Base-by-base conservation (phyloP, 441 rosid genomes). In the Euphorbia celastroides region DNA sequence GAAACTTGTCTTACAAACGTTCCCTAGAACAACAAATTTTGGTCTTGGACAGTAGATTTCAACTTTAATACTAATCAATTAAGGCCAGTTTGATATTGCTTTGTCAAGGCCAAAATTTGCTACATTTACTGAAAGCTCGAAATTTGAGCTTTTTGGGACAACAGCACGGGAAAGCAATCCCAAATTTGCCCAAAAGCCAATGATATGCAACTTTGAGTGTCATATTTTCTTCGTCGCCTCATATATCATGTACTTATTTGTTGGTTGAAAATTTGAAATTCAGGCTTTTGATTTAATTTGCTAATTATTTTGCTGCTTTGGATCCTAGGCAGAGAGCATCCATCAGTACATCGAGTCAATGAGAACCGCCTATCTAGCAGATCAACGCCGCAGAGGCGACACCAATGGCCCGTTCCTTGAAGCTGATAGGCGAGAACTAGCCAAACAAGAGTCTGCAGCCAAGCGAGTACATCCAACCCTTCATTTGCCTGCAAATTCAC, bases 341-440 rank as follows among this genome's bases (percentile, higher is more conserved):
- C 97, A 95, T 75, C 98, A 95, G 34, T 86, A 87, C 74, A 90
- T 95, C 46, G 96, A 87, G 75, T 86, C 99, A 32, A 88, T 92
- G 99, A 92, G 84, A 76, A 76, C 79, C 34, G 94, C 96, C 30
- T 95, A 87, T 84, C 97, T 95, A 50, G 89, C 89, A 68, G 96
- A 90, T 70, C 98, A 92, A 72, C 91, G 93, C 3, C 87, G 80
- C n/a, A 85, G 86, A 77, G 99, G 99, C 62, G 89, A 88, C 66
- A 80, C 74, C 46, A 81, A 79, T 72, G 87, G 92, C 75, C 98
- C 98, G 5, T 95, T 95, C 77, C 95, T 95, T 66, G 99, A 90
- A 74, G 99, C 99, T 66, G 96, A 95, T 80, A 77, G 99, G 65
- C 87, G 98, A 31, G 96, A 90, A 84, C 84, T 93, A n/a, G 98